Base-by-base conservation (phyloP, 2,329 filamentous ascomycete species). In the Penicillium griseofulvum region DNA sequence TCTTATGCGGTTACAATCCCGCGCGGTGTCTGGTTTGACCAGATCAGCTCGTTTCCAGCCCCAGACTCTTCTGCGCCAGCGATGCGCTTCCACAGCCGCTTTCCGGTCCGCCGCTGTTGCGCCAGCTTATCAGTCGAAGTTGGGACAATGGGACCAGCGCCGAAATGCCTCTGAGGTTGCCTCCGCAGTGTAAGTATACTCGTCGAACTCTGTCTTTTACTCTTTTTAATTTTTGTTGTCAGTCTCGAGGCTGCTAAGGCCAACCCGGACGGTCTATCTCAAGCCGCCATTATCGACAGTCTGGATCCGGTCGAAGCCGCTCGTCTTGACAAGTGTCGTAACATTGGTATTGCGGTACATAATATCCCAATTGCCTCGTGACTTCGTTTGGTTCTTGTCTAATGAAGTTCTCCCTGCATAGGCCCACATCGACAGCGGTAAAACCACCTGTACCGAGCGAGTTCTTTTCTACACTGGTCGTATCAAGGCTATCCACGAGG, bases 341-440 rank as follows among this genome's bases (percentile, higher is more conserved):
- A 99, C 74, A 99, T 99, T 75, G 94, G 94, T 77, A 99, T 99
- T 79, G 94, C 94, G 68, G 89, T 91, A 85, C 55, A 83, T 76
- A 42, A 9, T 19, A 38, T 43, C 9, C 43, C n/a, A 36, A 24
- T 22, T 28, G 22, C 3, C 14, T 3, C 2, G 5, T n/a, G 34
- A 11, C 14, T 39, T 8, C 6, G 44, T 19, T 16, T 31, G 26
- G 9, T 2, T 37, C 10, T 57, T 54, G 17, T 43, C 50, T 52
- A 53, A 57, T 44, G 42, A 51, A 42, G 52, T 59, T 59, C 22
- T 43, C 28, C 47, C 43, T 52, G 19, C 34, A 53, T 65, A 91
- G 88, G 94, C 94, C 63, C 94, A 99, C 74, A 99, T 99, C 73
- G 94, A 99, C 79, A 96, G 91, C 70, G 94, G 94, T 68, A 99